Percentiles rank a stretch among this genome's conserved stretches.
These are phyloP conservation scores for Petunia hybrid DNA, from an alignment of 305 asterid species.

Conservation along the genomic window DNA sequence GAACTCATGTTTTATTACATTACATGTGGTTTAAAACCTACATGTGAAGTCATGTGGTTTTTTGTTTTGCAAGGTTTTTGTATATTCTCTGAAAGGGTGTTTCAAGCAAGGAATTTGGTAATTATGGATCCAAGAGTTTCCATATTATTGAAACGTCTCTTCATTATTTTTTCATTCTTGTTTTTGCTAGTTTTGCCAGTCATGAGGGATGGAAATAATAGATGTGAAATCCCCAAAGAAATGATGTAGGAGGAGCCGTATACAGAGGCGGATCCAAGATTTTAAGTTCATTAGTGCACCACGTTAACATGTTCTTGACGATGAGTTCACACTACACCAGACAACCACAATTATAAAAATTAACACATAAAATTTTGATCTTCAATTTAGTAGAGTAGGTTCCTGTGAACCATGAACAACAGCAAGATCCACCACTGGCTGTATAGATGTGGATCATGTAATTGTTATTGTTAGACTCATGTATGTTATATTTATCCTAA, in stretches of 20 bases:
- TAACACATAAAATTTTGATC: too few species aligned
- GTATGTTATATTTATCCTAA: too few species aligned
- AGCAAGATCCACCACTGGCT: too few species aligned
- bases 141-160: not conserved
- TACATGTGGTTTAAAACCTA: constrained; percentile 24
- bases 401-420: too few species aligned
- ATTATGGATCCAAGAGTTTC: not conserved
- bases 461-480: too few species aligned
- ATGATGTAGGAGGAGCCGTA: not conserved
- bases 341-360: too few species aligned
- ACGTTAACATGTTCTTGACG: too few species aligned
- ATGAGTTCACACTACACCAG: too few species aligned
- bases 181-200: constrained; percentile 1
- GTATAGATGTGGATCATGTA: too few species aligned
- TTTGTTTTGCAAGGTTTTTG: constrained; percentile 18
- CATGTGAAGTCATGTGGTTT: constrained; percentile 28
- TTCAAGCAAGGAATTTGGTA: constrained; percentile 2
- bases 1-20: constrained; percentile 20
- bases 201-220: constrained; percentile 12
- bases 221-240: not conserved
- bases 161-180: not conserved
- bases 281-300: too few species aligned
- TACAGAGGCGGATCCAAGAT: too few species aligned
- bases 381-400: too few species aligned
- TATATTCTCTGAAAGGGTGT: not conserved